Base-by-base conservation (phyloP, 2,329 filamentous ascomycete genomes). In the Teratosphaeria destructans region DNA sequence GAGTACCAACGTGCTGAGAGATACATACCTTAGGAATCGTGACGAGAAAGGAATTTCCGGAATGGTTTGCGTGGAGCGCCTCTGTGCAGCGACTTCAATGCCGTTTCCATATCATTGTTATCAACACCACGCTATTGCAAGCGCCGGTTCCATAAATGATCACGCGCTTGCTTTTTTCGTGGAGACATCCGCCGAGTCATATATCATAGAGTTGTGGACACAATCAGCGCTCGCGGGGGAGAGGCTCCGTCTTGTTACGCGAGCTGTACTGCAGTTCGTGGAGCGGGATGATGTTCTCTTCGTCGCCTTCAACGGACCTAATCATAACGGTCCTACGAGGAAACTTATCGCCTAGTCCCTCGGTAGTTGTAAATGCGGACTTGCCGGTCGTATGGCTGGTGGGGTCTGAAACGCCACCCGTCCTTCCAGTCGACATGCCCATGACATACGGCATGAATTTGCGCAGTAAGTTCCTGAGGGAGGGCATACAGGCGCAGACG, bases 401-500 rank as follows among this genome's bases (percentile, higher is more conserved):
- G 16, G 43, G 43, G n/a, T 49, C 23, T 19, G 43, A 49, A 6
- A 5, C 10, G 19, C 19, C 16, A 26, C 43, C 43, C 8, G 43
- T 49, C 19, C 32, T 35, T 39, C 57, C 8, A 32, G 60, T 61
- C 3, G 55, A 37, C 7, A 56, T 60, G 54, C 58, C 60, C 57
- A 60, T 60, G 32, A 60, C 27, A 23, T 55, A 49, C 8, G 60
- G 60, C 29, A 55, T 26, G 27, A 34, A 52, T 49, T 52, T 56
- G 8, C 26, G 56, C 49, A 63, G 29, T 52, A 63, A 29, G 16
- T n/a, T 39, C 12, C 58, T 43, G 16, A 63, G 56, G 12, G 56
- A 57, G 14, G 61, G 61, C 61, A 63, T 61, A 14, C 61, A 63
- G 8, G 61, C 61, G 54, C 61, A 63, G 32, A 63, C 60, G 11